Base-by-base conservation (phyloP, 805 yeast genomes). In the Barnettozyma sp. region DNA sequence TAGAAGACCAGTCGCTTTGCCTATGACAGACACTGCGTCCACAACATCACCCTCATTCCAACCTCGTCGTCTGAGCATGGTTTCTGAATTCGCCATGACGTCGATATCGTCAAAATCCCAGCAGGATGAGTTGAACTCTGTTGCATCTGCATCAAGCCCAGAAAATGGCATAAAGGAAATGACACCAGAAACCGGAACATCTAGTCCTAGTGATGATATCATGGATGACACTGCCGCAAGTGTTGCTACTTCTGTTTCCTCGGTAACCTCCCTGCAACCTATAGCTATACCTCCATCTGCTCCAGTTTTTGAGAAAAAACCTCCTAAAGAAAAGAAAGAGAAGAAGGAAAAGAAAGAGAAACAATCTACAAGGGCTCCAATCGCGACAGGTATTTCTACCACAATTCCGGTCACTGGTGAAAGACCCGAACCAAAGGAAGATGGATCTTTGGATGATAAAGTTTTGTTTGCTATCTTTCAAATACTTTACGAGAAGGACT, bases 381-480 rank as follows among this genome's bases (percentile, higher is more conserved):
- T 50, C 27, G 82, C 82, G 3, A 76, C 82, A 26, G 84, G 86
- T 33, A 78, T 82, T 25, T 78, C 88, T 11, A 80, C 87, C 30
- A 73, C 82, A 2, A 81, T 82, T 39, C 92, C 92, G 2, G 83
- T 82, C 6, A 79, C 88, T 11, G 90, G 90, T 24, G 78, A 73
- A 43, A 62, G 80, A 44, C 87, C 88, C 31, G 63, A 63, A 45
- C 94, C 94, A 3, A 69, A 67, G n/a, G 76, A 76, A 44, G 77
- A 76, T 45, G 59, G 62, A 14, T 65, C 83, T 17, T 65, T 82
- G 38, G 92, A 82, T 47, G 87, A 79, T 57, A 81, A 78, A 44
- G 92, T 83, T 13, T 62, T 83, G 37, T 76, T 66, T 56, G 87
- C 88, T 6, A 83, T 83, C 37, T 82, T 83, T 52, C 70, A 74